Evolutionary conservation across 352 stramenopile genomes (phyloP).

Genomic region (Paralagenidium karlingii): DNA sequence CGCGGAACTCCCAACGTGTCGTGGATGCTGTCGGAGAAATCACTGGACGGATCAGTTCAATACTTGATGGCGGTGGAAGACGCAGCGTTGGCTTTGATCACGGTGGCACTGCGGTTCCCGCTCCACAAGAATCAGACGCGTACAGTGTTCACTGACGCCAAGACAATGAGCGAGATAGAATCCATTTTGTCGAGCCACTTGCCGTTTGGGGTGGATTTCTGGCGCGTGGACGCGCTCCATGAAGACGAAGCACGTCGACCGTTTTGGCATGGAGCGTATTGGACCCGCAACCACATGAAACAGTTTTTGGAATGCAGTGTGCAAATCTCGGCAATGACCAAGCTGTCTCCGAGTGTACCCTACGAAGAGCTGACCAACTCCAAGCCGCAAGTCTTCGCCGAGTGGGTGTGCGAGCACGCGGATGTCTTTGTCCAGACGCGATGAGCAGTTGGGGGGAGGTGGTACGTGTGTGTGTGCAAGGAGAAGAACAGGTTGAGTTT

Average conservation of each 20-base stretch:
- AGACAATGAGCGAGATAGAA: slow-evolving; percentile 35
- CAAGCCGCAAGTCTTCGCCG: no score
- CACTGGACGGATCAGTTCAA: slow-evolving; percentile 19
- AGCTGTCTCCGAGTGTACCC: no score
- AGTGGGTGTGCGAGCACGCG: no score
- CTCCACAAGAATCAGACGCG: slow-evolving; percentile 26
- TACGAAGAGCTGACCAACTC: no score
- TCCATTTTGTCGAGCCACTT: slow-evolving; percentile 14
- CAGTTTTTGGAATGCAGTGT: slow-evolving; percentile 3
- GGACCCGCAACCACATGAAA: slow-evolving; percentile 24
- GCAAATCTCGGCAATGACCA: background rate
- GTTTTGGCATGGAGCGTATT: slow-evolving; percentile 49
- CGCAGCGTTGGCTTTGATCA: slow-evolving; percentile 34
- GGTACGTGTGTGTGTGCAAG: no score
- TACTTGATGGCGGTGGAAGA: slow-evolving; percentile 44
- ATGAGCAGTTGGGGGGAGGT: no score
- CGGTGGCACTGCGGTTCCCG: slow-evolving; percentile 38
- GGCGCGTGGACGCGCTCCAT: slow-evolving; percentile 21
- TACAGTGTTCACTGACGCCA: slow-evolving; percentile 26
- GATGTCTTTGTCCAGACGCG: no score
- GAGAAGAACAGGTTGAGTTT: no score
- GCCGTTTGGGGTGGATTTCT: slow-evolving; percentile 14
- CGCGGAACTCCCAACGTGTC: no score
- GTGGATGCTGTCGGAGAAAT: slow-evolving; percentile 30
- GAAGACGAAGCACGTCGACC: slow-evolving; percentile 17